phyloP scores from a whole-genome alignment of 192 early-diverging fungal species.

The Geranomyces michiganensis region DNA sequence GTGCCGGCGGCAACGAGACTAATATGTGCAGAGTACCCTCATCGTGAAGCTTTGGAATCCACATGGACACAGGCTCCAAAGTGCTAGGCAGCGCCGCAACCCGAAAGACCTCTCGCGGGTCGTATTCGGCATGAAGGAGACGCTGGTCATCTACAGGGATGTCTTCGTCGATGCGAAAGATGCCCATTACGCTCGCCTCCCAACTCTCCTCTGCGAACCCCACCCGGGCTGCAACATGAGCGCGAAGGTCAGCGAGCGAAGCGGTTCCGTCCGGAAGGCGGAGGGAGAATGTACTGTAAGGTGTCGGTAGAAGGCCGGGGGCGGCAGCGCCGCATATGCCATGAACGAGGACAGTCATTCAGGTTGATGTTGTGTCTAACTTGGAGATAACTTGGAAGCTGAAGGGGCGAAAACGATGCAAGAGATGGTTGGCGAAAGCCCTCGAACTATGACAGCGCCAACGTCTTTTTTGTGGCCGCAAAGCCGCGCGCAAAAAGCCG shows the following conservation, averaged over 20 bases:
- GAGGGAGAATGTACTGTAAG: not conserved
- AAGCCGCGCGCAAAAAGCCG: no score
- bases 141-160: not conserved
- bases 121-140: not conserved
- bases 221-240: not conserved
- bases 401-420: no score
- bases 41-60: not conserved
- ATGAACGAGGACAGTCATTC: no score
- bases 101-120: not conserved
- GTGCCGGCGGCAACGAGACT: not conserved
- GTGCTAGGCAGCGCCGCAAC: not conserved
- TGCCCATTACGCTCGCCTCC: not conserved
- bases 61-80: not conserved
- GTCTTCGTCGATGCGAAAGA: constrained; percentile 7
- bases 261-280: not conserved
- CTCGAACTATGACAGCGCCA: no score
- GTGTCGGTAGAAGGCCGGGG: not conserved
- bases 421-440: no score
- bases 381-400: no score
- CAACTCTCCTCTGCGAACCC: not conserved
- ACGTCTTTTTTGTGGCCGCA: no score
- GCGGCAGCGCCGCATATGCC: not conserved
- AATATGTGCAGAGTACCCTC: not conserved
- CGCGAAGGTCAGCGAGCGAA: not conserved
- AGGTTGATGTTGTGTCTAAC: no score